Evolutionary conservation across 495 filamentous ascomycete species (phyloP).

Genomic region (Platismatia glauca): DNA sequence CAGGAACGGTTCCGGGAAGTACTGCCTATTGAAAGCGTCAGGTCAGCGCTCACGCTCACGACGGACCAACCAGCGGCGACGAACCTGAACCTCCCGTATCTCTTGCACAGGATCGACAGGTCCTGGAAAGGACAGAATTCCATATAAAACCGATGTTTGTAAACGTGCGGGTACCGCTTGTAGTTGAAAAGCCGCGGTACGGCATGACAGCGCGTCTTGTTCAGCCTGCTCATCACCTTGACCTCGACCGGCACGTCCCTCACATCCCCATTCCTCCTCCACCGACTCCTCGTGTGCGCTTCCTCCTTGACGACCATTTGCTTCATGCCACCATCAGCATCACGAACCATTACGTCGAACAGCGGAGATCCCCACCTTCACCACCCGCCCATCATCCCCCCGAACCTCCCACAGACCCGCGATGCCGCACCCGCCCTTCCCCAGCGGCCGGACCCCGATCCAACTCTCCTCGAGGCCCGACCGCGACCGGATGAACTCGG

Average conservation of each 20-base stretch:
- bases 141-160: neutral
- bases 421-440: neutral
- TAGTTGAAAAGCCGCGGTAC: neutral
- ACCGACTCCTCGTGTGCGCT: neutral
- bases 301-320: neutral
- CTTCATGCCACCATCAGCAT: neutral
- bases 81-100: neutral
- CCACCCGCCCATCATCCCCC: neutral
- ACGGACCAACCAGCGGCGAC: neutral
- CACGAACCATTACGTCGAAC: neutral
- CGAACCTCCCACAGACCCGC: neutral
- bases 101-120: neutral
- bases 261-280: neutral
- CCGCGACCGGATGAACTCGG: neutral
- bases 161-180: neutral
- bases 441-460: neutral
- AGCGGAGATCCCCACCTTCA: neutral
- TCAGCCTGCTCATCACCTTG: neutral
- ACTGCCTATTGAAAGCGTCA: neutral
- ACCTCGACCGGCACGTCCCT: neutral
- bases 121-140: neutral
- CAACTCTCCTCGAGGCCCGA: neutral
- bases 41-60: no score
- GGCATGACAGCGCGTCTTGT: neutral
- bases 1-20: neutral